A percentile compares a stretch with the other conserved stretches of the same genome.
Conservation (phyloP, 139 green algal species). For the Spirogloea muscicola region DNA sequence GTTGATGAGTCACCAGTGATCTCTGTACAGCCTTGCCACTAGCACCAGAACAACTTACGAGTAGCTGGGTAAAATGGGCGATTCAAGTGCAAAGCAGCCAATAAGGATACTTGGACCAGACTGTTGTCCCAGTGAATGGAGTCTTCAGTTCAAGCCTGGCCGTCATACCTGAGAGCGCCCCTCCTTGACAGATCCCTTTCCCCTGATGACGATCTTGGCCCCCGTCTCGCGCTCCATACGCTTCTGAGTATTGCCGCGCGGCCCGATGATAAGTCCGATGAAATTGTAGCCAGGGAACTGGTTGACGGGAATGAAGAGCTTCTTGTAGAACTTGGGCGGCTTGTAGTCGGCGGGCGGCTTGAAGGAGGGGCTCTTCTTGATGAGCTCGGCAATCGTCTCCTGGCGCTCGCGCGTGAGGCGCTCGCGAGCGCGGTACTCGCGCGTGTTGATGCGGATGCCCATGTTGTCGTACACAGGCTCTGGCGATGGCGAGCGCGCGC, state of each 20-base stretch:
- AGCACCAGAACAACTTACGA: too few relatives aligned
- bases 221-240: slow-evolving; percentile 95
- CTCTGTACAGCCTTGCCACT: too few relatives aligned
- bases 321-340: slow-evolving; percentile 73
- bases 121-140: too few relatives aligned
- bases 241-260: slow-evolving; percentile 97
- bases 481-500: slow-evolving; percentile 80
- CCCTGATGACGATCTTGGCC: slow-evolving; percentile 92
- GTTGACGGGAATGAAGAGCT: slow-evolving; percentile 87
- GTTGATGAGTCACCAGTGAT: too few relatives aligned
- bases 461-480: slow-evolving; percentile 86
- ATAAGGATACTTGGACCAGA: too few relatives aligned
- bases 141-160: too few relatives aligned
- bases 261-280: slow-evolving; percentile 99
- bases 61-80: background rate
- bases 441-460: slow-evolving; percentile 83
- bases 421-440: slow-evolving; percentile 77
- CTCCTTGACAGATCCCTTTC: slow-evolving; percentile 83
- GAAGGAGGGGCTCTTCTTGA: slow-evolving; percentile 79
- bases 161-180: slow-evolving; percentile 51
- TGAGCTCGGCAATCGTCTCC: slow-evolving; percentile 84
- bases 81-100: too few relatives aligned
- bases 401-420: slow-evolving; percentile 65
- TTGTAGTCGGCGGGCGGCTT: slow-evolving; percentile 82
- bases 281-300: slow-evolving; percentile 96